Conservation (phyloP, 352 stramenopile species). For the Phytophthora aleatoria region DNA sequence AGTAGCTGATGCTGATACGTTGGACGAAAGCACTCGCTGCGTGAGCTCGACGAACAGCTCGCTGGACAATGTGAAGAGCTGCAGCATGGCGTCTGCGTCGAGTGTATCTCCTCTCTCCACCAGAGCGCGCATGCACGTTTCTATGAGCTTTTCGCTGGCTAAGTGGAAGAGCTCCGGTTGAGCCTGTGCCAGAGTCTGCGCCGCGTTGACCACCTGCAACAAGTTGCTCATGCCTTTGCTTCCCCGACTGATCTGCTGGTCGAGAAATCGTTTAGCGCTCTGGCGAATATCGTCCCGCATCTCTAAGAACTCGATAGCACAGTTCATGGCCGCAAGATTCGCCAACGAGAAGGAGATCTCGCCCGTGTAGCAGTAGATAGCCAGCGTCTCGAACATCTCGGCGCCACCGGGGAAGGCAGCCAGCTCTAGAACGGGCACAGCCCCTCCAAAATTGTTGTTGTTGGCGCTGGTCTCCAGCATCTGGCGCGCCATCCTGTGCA, state of each 20-base stretch:
- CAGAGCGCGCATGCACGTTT: constrained; percentile 32
- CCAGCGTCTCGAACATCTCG: constrained; percentile 66
- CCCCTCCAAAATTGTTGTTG: constrained; percentile 11
- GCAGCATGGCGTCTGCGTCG: constrained; percentile 26
- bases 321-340: constrained; percentile 39
- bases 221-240: constrained; percentile 18
- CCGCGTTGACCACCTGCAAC: constrained; percentile 24
- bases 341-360: constrained; percentile 42
- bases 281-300: constrained; percentile 45
- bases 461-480: constrained; percentile 18
- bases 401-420: constrained; percentile 56
- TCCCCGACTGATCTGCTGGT: constrained; percentile 19
- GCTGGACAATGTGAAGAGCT: constrained; percentile 42
- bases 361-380: constrained; percentile 71
- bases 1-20: constrained; percentile 3
- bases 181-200: constrained; percentile 27
- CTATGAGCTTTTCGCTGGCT: constrained; percentile 28
- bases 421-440: constrained; percentile 51
- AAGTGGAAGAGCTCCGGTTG: constrained; percentile 30
- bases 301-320: constrained; percentile 49
- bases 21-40: constrained; percentile 39
- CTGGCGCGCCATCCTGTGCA: constrained; percentile 48
- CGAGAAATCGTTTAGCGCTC: constrained; percentile 37
- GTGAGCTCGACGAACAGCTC: constrained; percentile 47
- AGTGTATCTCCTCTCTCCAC: constrained; percentile 16